phyloP scores from a whole-genome alignment of 192 early-diverging fungal genomes.

The Thoreauomyces humboldtii region DNA sequence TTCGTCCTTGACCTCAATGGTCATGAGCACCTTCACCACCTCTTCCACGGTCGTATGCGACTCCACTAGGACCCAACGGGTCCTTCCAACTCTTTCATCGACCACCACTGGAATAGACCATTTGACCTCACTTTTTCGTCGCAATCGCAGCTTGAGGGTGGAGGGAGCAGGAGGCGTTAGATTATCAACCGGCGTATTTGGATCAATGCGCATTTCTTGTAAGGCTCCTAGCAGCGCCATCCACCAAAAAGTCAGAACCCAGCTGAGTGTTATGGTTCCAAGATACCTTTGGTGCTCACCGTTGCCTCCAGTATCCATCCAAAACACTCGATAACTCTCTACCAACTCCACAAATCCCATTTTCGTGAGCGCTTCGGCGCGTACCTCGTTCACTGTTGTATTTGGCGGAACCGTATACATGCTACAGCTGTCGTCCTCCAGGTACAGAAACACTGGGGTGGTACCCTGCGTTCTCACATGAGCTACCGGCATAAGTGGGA shows the following conservation, averaged over 20 bases:
- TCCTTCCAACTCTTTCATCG: neutral
- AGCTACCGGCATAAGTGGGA: too few relatives aligned
- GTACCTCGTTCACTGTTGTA: constrained; percentile 39
- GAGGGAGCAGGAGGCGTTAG: neutral
- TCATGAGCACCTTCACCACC: constrained; percentile 18
- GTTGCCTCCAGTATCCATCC: constrained; percentile 9
- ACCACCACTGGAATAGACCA: constrained; percentile 31
- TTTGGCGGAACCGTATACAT: constrained; percentile 34
- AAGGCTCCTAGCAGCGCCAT: too few relatives aligned
- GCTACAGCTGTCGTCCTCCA: constrained; percentile 33
- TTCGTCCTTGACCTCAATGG: constrained; percentile 21
- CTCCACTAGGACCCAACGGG: constrained; percentile 23
- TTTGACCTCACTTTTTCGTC: constrained; percentile 20
- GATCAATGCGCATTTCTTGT: constrained; percentile 29
- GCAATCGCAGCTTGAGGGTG: constrained; percentile 28
- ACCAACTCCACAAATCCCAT: constrained; percentile 22
- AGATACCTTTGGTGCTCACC: constrained; percentile 26
- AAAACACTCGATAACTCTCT: constrained; percentile 27
- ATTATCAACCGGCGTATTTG: constrained; percentile 33
- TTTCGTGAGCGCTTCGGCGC: constrained; percentile 22
- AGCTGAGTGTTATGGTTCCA: neutral
- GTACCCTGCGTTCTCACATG: constrained; percentile 11
- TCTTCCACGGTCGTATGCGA: constrained; percentile 20
- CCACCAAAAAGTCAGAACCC: neutral
- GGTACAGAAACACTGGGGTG: constrained; percentile 35